Percentiles rank a stretch among this genome's conserved stretches.
Evolutionary conservation across 1,284 basidiomycete genomes (phyloP).

Genomic region (Mycena sp.): DNA sequence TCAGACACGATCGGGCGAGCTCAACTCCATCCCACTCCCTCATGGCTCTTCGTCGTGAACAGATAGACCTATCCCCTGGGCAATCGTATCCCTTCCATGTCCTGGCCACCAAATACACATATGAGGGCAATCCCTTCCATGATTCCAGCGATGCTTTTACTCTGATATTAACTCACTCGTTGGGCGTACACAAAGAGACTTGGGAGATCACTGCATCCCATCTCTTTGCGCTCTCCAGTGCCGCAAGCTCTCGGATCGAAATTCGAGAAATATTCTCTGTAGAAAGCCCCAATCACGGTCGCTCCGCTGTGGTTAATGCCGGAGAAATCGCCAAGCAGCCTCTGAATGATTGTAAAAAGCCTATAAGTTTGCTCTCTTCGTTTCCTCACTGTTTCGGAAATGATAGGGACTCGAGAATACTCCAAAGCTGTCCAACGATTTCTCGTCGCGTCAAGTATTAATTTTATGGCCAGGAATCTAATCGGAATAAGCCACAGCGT

Average conservation of each 20-base stretch:
- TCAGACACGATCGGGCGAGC: too few relatives aligned
- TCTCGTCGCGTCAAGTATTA: neutral
- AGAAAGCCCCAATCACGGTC: slow-evolving; percentile 28
- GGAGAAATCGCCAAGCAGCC: slow-evolving; percentile 11
- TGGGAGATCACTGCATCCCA: slow-evolving; percentile 9
- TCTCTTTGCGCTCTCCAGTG: neutral
- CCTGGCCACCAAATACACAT: slow-evolving; percentile 8
- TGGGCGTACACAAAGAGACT: slow-evolving; percentile 14
- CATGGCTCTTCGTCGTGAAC: neutral
- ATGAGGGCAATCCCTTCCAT: neutral
- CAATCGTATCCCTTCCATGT: slow-evolving; percentile 14
- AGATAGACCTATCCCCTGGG: neutral
- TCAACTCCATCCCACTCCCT: neutral
- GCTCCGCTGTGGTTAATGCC: slow-evolving; percentile 23
- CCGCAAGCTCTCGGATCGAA: neutral
- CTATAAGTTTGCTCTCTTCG: neutral
- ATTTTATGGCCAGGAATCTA: slow-evolving; percentile 13
- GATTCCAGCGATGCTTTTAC: neutral
- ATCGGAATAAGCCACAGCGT: slow-evolving; percentile 28
- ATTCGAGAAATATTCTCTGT: slow-evolving; percentile 28
- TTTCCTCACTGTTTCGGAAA: neutral
- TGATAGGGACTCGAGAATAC: slow-evolving; percentile 21
- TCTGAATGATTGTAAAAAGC: slow-evolving; percentile 9
- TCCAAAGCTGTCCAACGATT: slow-evolving; percentile 22
- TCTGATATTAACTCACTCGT: slow-evolving; percentile 6